Evolutionary conservation across 2,329 filamentous ascomycete species (phyloP), one percentile per base, ranked within the genome.

Genomic region (Calcarisporium arbuscula): DNA sequence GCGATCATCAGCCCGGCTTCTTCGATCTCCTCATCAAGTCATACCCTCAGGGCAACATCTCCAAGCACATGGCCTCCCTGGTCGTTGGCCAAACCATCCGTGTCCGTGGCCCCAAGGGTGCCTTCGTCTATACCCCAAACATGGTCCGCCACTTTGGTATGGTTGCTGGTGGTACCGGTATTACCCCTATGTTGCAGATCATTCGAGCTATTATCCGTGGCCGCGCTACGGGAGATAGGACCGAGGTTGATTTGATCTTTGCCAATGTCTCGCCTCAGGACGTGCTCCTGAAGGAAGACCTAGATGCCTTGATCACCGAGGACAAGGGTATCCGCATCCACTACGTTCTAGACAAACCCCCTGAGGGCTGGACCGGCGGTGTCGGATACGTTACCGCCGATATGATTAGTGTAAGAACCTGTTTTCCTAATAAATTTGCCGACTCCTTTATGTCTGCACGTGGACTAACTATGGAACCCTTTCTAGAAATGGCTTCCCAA

Each of bases 11-110:
- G 58, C 80, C 83, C 36, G 92, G 92, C 60, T 83, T 86, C 73
- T 88, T 98, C 63, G 92, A 96, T 64, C 82, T 98, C 41, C 77
- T 98, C 51, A 89, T 98, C 73, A 98, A 98, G 74, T 88, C 88
- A 18, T 98, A 98, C 67, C 87, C 89, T 3, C 89, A 87, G 49
- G 92, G 92, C 52, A 96, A 96, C 71, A 96, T 98, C 72, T 94
- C 85, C 61, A 89, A 87, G 68, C 74, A 94, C 65, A 80, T 98
- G 67, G 85, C 87, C 30, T 80, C 77, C 10, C 76, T 98, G 43
- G 76, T 75, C 44, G 74, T 95, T 41, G 89, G 90, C 42, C 80
- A 94, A 62, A 82, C 75, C 42, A 92, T 98, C 73, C 86, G 86
- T 59, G 82, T 96, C 52, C 81, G 78, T 52, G 92, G 92, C 8